phyloP scores from a whole-genome alignment of 805 yeast genomes.

The Ogataea nonfermentans region DNA sequence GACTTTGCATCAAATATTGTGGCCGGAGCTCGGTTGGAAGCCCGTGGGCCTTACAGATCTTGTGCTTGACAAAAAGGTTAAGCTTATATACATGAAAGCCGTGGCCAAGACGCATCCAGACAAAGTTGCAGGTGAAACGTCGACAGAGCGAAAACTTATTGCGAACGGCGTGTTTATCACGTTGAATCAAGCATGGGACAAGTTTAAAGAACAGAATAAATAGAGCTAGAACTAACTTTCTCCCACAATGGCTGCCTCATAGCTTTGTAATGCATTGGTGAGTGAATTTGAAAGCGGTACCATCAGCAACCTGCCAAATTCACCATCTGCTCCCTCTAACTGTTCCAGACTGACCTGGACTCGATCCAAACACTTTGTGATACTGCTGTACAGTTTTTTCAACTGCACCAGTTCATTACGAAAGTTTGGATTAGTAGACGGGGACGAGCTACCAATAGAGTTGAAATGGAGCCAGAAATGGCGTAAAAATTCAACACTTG shows the following conservation, averaged over 20 bases:
- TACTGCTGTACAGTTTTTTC: constrained; percentile 46
- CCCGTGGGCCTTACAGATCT: constrained; percentile 68
- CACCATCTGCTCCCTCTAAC: constrained; percentile 18
- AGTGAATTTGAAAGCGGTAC: constrained; percentile 46
- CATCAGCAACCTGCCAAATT: constrained; percentile 29
- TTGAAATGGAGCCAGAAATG: constrained; percentile 72
- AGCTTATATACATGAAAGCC: constrained; percentile 78
- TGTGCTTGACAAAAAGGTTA: constrained; percentile 87
- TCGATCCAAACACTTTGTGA: constrained; percentile 47
- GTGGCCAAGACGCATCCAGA: constrained; percentile 82
- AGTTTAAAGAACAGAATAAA: constrained; percentile 46
- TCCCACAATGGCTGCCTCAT: constrained; percentile 40
- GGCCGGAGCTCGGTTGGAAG: constrained; percentile 68
- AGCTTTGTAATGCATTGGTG: constrained; percentile 44
- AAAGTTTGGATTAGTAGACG: constrained; percentile 31
- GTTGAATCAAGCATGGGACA: constrained; percentile 88
- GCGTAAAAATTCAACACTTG: constrained; percentile 70
- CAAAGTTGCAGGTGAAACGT: constrained; percentile 59
- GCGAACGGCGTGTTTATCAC: constrained; percentile 85
- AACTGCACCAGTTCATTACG: constrained; percentile 34
- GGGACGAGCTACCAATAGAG: constrained; percentile 30
- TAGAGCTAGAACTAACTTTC: constrained; percentile 11
- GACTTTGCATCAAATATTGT: constrained; percentile 62
- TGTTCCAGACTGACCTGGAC: constrained; percentile 33
- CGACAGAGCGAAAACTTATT: constrained; percentile 72